Percentiles rank a stretch among this genome's conserved stretches.
Evolutionary conservation across 1,284 basidiomycete genomes (phyloP).

Genomic region (Athelia psychrophila): DNA sequence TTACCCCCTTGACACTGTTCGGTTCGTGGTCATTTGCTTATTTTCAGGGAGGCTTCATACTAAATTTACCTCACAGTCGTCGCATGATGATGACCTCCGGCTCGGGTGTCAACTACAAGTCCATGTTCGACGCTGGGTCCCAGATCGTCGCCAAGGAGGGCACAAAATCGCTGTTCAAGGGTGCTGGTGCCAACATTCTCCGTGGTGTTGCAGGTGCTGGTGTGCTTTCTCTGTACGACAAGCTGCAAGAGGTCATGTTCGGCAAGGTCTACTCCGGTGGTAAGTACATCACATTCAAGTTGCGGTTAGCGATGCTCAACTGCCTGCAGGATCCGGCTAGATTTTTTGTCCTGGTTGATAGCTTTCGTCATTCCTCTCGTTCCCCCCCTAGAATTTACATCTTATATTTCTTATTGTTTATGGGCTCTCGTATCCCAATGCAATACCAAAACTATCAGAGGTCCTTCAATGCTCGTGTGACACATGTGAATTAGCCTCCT

Average conservation of each 20-base stretch:
- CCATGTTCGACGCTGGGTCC: slow-evolving; percentile 84
- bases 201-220: slow-evolving; percentile 98
- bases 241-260: slow-evolving; percentile 88
- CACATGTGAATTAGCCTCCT: too few relatives aligned
- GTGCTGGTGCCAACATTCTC: slow-evolving; percentile 96
- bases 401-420: slow-evolving; percentile 20
- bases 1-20: slow-evolving; percentile 93
- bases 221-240: slow-evolving; percentile 93
- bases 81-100: slow-evolving; percentile 97
- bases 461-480: too few relatives aligned
- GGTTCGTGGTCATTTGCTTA: slow-evolving; percentile 42
- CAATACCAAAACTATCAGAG: slow-evolving; percentile 9
- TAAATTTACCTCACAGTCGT: slow-evolving; percentile 53
- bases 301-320: too few relatives aligned
- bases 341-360: neutral
- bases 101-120: slow-evolving; percentile 84
- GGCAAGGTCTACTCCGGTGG: slow-evolving; percentile 96
- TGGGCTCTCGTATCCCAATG: slow-evolving; percentile 16
- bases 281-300: slow-evolving; percentile 16
- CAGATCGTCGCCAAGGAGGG: slow-evolving; percentile 92
- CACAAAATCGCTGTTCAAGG: slow-evolving; percentile 87
- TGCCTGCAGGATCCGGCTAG: neutral
- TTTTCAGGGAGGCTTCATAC: slow-evolving; percentile 19
- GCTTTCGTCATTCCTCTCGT: slow-evolving; percentile 20
- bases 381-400: slow-evolving; percentile 31